A percentile compares a stretch with the other conserved stretches of the same genome.
These are phyloP conservation scores for Spathaspora boniae DNA, from an alignment of 805 yeast species.

Conservation along the genomic window DNA sequence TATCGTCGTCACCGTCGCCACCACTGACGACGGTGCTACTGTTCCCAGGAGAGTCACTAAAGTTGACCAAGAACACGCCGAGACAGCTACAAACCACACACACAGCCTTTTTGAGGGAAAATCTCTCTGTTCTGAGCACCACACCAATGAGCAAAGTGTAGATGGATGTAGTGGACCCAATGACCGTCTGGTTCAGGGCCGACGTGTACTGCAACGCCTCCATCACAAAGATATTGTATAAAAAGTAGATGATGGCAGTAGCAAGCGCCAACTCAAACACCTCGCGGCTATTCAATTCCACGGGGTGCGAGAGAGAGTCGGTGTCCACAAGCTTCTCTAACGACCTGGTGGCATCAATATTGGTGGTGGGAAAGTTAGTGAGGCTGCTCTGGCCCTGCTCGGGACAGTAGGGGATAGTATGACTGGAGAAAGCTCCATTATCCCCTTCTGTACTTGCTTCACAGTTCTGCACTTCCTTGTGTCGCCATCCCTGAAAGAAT, in stretches of 20 bases:
- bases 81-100: conserved; percentile 43
- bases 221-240: conserved; percentile 39
- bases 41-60: conserved; percentile 20
- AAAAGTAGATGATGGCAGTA: conserved; percentile 39
- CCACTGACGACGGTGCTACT: conserved; percentile 9
- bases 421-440: too few relatives aligned
- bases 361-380: neutral
- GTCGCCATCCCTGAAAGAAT: neutral
- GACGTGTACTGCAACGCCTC: conserved; percentile 46
- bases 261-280: conserved; percentile 34
- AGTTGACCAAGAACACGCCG: conserved; percentile 46
- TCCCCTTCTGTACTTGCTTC: too few relatives aligned
- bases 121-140: conserved; percentile 36
- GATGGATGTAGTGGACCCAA: conserved; percentile 49
- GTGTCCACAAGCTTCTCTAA: conserved; percentile 8
- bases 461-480: neutral
- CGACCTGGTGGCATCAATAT: conserved; percentile 5
- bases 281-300: conserved; percentile 24
- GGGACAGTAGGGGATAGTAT: too few relatives aligned
- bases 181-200: conserved; percentile 50
- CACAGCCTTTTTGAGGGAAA: conserved; percentile 37
- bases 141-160: conserved; percentile 47
- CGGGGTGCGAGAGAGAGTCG: conserved; percentile 8
- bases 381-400: too few relatives aligned
- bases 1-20: conserved; percentile 15